Conservation (phyloP, 345 rosid genomes). For the Acer yangbiense region DNA sequence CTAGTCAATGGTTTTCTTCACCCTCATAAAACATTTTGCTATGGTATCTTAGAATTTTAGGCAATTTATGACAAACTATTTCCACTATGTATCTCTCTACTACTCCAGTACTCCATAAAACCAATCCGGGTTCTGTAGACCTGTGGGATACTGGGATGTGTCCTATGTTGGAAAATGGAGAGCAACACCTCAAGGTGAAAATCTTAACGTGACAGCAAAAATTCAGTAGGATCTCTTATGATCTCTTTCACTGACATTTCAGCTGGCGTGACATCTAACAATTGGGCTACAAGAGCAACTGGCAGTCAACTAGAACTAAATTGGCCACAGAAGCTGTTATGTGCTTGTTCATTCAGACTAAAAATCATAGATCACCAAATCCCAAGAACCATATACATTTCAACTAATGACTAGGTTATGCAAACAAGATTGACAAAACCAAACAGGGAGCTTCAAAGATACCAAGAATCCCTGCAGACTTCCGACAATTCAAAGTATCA, state of each 20-base stretch:
- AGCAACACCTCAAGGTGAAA: not conserved
- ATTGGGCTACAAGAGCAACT: too few relatives aligned
- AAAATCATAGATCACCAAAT: not conserved
- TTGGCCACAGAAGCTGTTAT: too few relatives aligned
- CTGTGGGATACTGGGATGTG: not conserved
- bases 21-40: too few relatives aligned
- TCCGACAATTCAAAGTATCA: not conserved
- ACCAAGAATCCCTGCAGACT: constrained; percentile 2
- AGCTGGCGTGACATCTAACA: too few relatives aligned
- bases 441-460: not conserved
- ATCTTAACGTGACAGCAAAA: too few relatives aligned
- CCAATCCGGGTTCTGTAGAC: not conserved
- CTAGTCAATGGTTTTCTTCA: too few relatives aligned
- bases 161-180: not conserved
- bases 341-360: too few relatives aligned
- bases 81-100: not conserved
- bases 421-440: not conserved
- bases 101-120: not conserved
- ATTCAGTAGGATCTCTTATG: too few relatives aligned
- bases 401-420: not conserved
- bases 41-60: not conserved
- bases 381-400: not conserved
- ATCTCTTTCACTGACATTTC: too few relatives aligned
- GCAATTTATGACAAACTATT: too few relatives aligned
- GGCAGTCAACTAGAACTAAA: too few relatives aligned